Evolutionary conservation across 176 grass and related monocot genomes (phyloP), one percentile per base, ranked within the genome.

Genomic region (Oryza glumipatula): DNA sequence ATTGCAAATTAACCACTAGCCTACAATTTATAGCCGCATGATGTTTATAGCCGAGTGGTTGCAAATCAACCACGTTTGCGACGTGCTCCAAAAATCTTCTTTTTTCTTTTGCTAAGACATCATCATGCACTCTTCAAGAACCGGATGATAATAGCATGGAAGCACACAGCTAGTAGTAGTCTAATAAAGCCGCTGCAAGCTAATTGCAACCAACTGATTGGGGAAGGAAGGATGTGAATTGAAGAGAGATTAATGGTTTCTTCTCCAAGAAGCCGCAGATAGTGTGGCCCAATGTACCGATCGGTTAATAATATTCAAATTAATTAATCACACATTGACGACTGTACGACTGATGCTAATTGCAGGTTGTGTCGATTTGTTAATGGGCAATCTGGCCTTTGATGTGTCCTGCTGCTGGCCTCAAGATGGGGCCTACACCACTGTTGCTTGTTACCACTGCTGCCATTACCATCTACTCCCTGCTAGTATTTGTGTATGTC

Each of bases 331-430:
- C 30, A 69, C 63, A 52, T 52, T 75, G 45, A 81, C 22, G 46
- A 46, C 17, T 74, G 67, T 87, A 87, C 77, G 85, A 81, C 11
- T 64, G 77, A 87, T 76, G 64, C 23, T 76, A 83, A 78, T 83
- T 10, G 52, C 23, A 36, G 9, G 54, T 26, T 73, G 88, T 90
- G 83, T 86, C 78, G 78, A 45, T 0, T 7, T 3, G 73, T 38
- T 54, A 73, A 77, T 90, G 73, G 83, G 35, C 56, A 16, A 12
- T 16, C 17, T 3, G 11, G 36, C 71, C 78, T 0, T 19, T 19
- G 65, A 89, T 81, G 88, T 81, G 77, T 32, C 65, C 77, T 28
- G 16, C n/a, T 12, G 65, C 32, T 69, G 72, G 77, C 88, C 82
- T 66, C 82, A 30, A 33, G 23, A 15, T 15, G 74, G 67, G 32